phyloP scores from a whole-genome alignment of 768 basidiomycete species.

The Thelephora ganbajun region DNA sequence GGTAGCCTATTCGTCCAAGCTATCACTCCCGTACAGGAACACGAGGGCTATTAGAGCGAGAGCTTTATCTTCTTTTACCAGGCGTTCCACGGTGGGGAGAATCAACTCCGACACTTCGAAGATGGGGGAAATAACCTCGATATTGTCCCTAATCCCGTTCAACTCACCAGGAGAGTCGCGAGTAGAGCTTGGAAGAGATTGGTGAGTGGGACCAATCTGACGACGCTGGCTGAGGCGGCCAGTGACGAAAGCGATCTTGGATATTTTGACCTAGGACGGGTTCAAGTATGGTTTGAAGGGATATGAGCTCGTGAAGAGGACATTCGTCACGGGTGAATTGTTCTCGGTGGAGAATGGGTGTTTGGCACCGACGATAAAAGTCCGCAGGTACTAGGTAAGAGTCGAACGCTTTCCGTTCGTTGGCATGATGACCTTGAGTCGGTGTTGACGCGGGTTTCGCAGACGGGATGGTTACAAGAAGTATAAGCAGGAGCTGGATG shows the following conservation, averaged over 20 bases:
- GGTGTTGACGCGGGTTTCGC: constrained; percentile 1
- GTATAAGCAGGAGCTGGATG: constrained; percentile 60
- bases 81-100: no score
- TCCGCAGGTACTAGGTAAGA: no score
- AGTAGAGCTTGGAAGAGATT: constrained; percentile 31
- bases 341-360: constrained; percentile 73
- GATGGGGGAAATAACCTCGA: no score
- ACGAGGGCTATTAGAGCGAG: no score
- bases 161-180: no score
- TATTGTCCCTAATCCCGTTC: no score
- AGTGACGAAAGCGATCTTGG: constrained; percentile 46
- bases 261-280: constrained; percentile 41
- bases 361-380: constrained; percentile 84
- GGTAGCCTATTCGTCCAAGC: no score
- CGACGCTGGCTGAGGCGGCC: constrained; percentile 36
- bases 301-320: constrained; percentile 75
- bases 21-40: no score
- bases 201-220: constrained; percentile 35
- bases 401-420: not conserved
- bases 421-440: no score
- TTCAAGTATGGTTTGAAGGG: constrained; percentile 61
- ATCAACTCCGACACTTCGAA: no score
- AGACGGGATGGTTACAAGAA: constrained; percentile 63
- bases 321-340: constrained; percentile 58
- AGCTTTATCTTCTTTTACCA: no score